Evolutionary conservation across 2,329 filamentous ascomycete genomes (phyloP).

Genomic region (Aureobasidium lini): DNA sequence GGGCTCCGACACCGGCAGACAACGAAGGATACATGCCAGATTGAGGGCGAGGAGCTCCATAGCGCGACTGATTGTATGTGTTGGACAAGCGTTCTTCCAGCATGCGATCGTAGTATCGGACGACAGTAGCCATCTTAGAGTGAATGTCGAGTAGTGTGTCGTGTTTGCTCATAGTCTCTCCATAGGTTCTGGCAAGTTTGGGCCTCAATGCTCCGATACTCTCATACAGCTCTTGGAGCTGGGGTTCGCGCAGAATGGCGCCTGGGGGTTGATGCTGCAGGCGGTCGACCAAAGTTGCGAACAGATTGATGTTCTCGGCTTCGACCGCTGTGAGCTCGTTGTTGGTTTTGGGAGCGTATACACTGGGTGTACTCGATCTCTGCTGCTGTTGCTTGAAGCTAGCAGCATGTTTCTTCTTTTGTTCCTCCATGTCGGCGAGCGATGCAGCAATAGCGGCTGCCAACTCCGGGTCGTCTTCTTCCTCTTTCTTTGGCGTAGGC

Average conservation of each 20-base stretch:
- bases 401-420: slow-evolving; percentile 84
- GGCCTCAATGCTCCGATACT: slow-evolving; percentile 89
- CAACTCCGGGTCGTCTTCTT: slow-evolving; percentile 87
- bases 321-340: slow-evolving; percentile 91
- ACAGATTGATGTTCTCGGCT: slow-evolving; percentile 95
- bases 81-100: slow-evolving; percentile 89
- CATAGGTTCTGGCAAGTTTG: slow-evolving; percentile 90
- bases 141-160: slow-evolving; percentile 91
- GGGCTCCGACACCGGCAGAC: slow-evolving; percentile 39
- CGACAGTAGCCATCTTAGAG: slow-evolving; percentile 89
- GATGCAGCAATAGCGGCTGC: slow-evolving; percentile 95
- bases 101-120: slow-evolving; percentile 97
- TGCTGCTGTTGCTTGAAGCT: slow-evolving; percentile 67
- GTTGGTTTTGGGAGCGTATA: slow-evolving; percentile 62
- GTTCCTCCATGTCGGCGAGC: slow-evolving; percentile 92
- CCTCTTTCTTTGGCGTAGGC: slow-evolving; percentile 39
- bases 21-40: slow-evolving; percentile 66
- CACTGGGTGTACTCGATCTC: slow-evolving; percentile 36
- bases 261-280: slow-evolving; percentile 91
- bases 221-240: slow-evolving; percentile 97
- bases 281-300: slow-evolving; percentile 86
- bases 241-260: slow-evolving; percentile 91
- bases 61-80: slow-evolving; percentile 72
- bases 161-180: slow-evolving; percentile 99
- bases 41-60: slow-evolving; percentile 37